These are phyloP conservation scores for Sclerotinia glacialis DNA, from an alignment of 2,329 filamentous ascomycete genomes.

Conservation along the genomic window DNA sequence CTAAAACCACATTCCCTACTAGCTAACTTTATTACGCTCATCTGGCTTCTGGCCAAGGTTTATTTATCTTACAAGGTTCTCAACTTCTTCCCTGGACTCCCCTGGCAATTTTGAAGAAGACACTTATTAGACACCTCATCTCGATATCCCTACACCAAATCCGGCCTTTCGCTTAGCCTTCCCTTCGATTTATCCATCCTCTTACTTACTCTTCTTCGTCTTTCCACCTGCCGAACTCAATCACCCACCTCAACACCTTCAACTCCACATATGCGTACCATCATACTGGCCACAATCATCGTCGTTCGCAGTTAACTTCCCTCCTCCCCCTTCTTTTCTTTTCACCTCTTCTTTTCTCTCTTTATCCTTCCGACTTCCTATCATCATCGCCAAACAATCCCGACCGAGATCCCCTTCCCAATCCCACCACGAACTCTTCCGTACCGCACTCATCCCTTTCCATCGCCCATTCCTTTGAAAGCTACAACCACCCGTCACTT, in stretches of 20 bases:
- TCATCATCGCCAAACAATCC: slow-evolving; percentile 4
- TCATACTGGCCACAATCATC: slow-evolving; percentile 36
- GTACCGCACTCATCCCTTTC: slow-evolving; percentile 4
- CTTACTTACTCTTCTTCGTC: slow-evolving; percentile 11
- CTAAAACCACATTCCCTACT: no score
- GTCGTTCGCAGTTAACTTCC: slow-evolving; percentile 37
- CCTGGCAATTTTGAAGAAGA: neutral
- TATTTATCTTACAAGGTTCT: slow-evolving; percentile 5
- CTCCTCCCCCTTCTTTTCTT: slow-evolving; percentile 37
- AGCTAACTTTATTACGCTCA: neutral
- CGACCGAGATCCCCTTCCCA: slow-evolving; percentile 29
- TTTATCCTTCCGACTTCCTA: slow-evolving; percentile 25
- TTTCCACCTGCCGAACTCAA: slow-evolving; percentile 20
- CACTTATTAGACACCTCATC: slow-evolving; percentile 17
- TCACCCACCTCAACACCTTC: slow-evolving; percentile 23
- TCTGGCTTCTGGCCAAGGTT: neutral
- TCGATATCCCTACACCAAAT: slow-evolving; percentile 18
- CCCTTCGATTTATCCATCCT: slow-evolving; percentile 22
- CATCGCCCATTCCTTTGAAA: slow-evolving; percentile 25
- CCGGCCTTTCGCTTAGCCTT: slow-evolving; percentile 10
- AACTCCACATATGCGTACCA: slow-evolving; percentile 28
- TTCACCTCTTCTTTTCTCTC: slow-evolving; percentile 37
- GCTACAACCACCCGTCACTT: slow-evolving; percentile 21
- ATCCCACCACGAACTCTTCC: slow-evolving; percentile 28
- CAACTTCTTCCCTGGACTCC: neutral